Evolutionary conservation across 2,329 filamentous ascomycete species (phyloP).

Genomic region (Clonostachys rosea): DNA sequence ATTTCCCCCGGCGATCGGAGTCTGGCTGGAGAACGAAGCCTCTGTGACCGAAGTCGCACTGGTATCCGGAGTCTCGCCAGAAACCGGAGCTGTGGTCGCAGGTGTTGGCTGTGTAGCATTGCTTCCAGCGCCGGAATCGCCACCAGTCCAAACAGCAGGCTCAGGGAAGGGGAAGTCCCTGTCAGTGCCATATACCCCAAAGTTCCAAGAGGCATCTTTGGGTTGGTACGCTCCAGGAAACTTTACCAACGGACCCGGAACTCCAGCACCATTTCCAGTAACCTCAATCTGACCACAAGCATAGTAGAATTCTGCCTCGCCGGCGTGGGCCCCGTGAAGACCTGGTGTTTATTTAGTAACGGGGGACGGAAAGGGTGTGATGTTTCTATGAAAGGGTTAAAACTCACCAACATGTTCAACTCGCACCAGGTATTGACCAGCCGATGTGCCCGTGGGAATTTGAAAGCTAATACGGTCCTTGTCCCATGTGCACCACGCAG

Average conservation of each 20-base stretch:
- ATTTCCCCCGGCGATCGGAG: no score
- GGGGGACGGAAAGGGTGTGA: no score
- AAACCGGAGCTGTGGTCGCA: no score
- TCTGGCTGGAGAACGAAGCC: no score
- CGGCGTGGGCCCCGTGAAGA: slow-evolving; percentile 9
- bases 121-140: neutral
- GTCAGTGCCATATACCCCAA: slow-evolving; percentile 9
- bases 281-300: slow-evolving; percentile 10
- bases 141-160: slow-evolving; percentile 6
- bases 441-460: slow-evolving; percentile 8
- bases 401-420: slow-evolving; percentile 19
- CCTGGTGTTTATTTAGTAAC: no score
- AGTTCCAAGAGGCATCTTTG: slow-evolving; percentile 10
- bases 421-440: slow-evolving; percentile 15
- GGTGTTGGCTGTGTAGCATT: neutral
- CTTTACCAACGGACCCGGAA: slow-evolving; percentile 11
- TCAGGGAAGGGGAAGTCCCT: slow-evolving; percentile 8
- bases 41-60: no score
- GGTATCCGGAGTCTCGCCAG: no score
- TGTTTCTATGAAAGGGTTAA: no score
- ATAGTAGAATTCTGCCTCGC: slow-evolving; percentile 9
- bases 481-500: slow-evolving; percentile 10
- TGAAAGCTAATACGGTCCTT: slow-evolving; percentile 11
- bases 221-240: slow-evolving; percentile 19
- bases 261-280: slow-evolving; percentile 6